These are phyloP conservation scores for Apiotrichum sp. DNA, from an alignment of 1,284 basidiomycete species.

Conservation along the genomic window DNA sequence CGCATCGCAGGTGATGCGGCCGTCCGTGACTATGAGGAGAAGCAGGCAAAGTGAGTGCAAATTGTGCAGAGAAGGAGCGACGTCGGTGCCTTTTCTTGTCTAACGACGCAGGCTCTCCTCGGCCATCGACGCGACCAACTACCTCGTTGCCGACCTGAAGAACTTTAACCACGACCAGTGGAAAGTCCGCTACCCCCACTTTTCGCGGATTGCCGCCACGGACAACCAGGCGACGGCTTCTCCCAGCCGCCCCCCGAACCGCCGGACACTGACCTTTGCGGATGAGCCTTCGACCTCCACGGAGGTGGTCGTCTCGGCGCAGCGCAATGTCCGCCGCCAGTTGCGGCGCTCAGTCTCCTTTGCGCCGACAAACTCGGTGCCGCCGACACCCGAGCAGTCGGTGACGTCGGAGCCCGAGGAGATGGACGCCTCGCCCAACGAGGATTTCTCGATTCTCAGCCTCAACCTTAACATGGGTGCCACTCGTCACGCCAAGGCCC, in stretches of 20 bases:
- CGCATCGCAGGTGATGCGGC: constrained; percentile 35
- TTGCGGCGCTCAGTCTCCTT: constrained; percentile 45
- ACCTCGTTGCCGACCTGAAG: constrained; percentile 65
- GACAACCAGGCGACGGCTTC: constrained; percentile 14
- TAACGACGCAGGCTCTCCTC: constrained; percentile 57
- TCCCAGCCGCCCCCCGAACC: constrained; percentile 46
- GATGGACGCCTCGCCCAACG: constrained; percentile 35
- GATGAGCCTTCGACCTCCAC: constrained; percentile 66
- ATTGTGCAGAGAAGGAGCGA: too few relatives aligned
- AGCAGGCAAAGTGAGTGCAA: constrained; percentile 36
- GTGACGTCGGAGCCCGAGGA: constrained; percentile 50
- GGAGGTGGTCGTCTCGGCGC: constrained; percentile 56
- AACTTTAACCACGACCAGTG: constrained; percentile 79
- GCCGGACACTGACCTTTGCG: constrained; percentile 70
- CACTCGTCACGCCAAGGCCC: constrained; percentile 63
- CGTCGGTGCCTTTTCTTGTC: not conserved
- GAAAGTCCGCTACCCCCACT: constrained; percentile 76
- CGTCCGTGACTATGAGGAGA: constrained; percentile 44
- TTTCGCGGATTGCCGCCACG: not conserved
- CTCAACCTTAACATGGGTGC: constrained; percentile 90
- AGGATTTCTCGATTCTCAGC: constrained; percentile 75
- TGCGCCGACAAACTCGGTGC: not conserved
- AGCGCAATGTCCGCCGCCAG: constrained; percentile 51
- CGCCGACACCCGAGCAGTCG: constrained; percentile 20
- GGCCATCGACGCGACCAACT: constrained; percentile 66